Evolutionary conservation across 805 yeast species (phyloP).

Genomic region (Debaryomyces castellii): DNA sequence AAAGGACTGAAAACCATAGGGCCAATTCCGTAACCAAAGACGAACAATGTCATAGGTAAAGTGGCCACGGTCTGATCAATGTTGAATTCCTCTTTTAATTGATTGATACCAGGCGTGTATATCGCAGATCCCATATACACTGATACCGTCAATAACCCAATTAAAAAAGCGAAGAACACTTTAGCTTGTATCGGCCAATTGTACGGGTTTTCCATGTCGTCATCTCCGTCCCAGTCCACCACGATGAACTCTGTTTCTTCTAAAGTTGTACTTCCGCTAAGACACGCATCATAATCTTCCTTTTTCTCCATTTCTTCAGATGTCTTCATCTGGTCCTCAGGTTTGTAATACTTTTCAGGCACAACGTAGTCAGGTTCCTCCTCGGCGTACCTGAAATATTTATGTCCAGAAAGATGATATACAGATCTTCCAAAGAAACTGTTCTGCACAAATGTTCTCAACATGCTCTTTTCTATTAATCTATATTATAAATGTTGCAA

Average conservation of each 20-base stretch:
- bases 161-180: slow-evolving; percentile 29
- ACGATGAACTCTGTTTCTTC: neutral
- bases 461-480: neutral
- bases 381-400: slow-evolving; percentile 16
- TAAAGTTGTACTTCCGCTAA: neutral
- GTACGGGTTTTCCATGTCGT: slow-evolving; percentile 51
- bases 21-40: slow-evolving; percentile 58
- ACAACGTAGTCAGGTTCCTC: slow-evolving; percentile 19
- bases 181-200: slow-evolving; percentile 49
- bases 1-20: slow-evolving; percentile 56
- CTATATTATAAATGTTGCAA: no score
- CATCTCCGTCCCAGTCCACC: slow-evolving; percentile 27
- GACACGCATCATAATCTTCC: neutral
- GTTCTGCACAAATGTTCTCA: slow-evolving; percentile 23
- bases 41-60: slow-evolving; percentile 50
- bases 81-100: slow-evolving; percentile 41
- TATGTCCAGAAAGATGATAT: slow-evolving; percentile 27
- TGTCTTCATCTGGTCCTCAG: neutral
- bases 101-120: slow-evolving; percentile 46
- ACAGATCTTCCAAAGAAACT: slow-evolving; percentile 29
- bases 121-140: slow-evolving; percentile 54
- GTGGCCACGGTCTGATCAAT: slow-evolving; percentile 42
- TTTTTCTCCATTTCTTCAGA: neutral
- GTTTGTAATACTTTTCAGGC: slow-evolving; percentile 20
- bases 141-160: slow-evolving; percentile 43